Percentiles rank a stretch among this genome's conserved stretches.
Conservation (phyloP, 257 asterid genomes). For the Scutellaria minor region DNA sequence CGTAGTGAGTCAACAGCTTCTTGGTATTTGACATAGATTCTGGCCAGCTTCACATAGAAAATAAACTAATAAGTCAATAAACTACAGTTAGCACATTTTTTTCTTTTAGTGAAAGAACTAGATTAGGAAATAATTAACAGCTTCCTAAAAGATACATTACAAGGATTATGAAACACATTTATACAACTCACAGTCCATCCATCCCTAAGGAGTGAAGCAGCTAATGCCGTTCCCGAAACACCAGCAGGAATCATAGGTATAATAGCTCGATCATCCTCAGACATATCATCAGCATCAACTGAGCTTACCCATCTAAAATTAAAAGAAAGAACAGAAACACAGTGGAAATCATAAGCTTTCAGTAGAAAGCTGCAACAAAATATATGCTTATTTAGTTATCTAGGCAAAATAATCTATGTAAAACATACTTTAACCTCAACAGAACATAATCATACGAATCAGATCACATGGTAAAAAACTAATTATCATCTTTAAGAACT, state of each 20-base stretch:
- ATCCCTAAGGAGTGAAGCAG: constrained; percentile 95
- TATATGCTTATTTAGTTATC: not conserved
- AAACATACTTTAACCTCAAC: too few relatives aligned
- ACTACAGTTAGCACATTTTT: constrained; percentile 10
- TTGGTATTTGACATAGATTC: constrained; percentile 83
- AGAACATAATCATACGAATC: not conserved
- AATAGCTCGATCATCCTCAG: constrained; percentile 66
- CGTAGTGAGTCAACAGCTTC: constrained; percentile 91
- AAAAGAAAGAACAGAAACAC: constrained; percentile 15
- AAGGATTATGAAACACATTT: not conserved
- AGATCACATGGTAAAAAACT: not conserved
- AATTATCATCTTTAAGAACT: not conserved
- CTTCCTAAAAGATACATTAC: not conserved
- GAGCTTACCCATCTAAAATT: constrained; percentile 48
- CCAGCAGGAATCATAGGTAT: constrained; percentile 79
- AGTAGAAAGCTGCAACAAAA: constrained; percentile 1
- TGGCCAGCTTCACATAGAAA: constrained; percentile 60
- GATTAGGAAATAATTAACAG: not conserved
- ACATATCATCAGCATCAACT: constrained; percentile 44
- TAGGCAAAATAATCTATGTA: not conserved
- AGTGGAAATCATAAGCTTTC: constrained; percentile 11
- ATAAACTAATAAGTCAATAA: not conserved
- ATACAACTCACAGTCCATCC: constrained; percentile 90
- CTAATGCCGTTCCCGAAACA: constrained; percentile 93
- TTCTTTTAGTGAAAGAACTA: not conserved